Evolutionary conservation across 768 basidiomycete species (phyloP), one percentile per base, ranked within the genome.

Genomic region (Boletus sp.): DNA sequence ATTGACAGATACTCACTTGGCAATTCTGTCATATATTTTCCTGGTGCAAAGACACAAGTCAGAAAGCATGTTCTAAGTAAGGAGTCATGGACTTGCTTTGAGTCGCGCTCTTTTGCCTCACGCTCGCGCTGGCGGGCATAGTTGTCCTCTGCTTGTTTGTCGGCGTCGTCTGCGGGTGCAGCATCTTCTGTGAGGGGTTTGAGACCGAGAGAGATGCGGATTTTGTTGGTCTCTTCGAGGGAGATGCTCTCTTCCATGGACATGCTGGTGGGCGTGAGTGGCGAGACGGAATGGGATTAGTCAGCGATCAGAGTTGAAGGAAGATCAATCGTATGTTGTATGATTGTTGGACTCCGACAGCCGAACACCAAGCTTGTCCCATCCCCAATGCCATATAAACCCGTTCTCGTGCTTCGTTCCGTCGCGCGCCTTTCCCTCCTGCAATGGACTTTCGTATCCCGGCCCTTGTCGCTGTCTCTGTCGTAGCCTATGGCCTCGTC

Each of bases 141-240:
- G 74, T 98, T 98, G 49, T 84, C 78, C 72, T 93, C 92, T 12
- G 97, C 97, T 63, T 86, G 74, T 66, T 89, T 84, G 55, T 97
- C 94, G 62, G 83, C 86, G 67, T 85, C 83, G 68, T 85, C 78
- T n/a, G 79, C 81, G 8, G 89, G 83, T 15, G 77, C 82, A 41
- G 80, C 78, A 64, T 93, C 90, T 64, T 94, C 94, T 17, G 87
- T 89, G 55, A 98, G 82, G 41, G 97, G 95, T 70, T 94, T 92
- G 57, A 99, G 86, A 61, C 97, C 97, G 39, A 97, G 82, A 5
- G 88, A 89, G 56, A 96, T 84, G 76, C 97, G 92, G 72, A 97
- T 91, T 75, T 90, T 94, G 81, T 95, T 95, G 37, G 94, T 95
- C 79, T 95, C 93, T 68, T 94, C 93, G 68, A 96, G 83, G 67